phyloP scores from a whole-genome alignment of 495 filamentous ascomycete genomes.

The Aspergillus nanangensis region DNA sequence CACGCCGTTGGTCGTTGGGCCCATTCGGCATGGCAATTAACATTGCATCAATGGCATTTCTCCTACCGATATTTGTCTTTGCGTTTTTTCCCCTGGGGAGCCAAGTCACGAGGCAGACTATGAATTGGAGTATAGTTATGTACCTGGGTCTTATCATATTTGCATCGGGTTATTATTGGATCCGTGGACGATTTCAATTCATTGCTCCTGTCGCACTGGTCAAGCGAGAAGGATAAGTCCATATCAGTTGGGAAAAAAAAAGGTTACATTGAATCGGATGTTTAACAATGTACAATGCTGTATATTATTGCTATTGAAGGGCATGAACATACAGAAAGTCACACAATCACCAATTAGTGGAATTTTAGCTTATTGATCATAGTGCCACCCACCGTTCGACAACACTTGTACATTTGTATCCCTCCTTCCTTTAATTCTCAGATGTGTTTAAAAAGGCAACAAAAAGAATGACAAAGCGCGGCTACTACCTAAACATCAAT shows the following conservation, averaged over 20 bases:
- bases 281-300: neutral
- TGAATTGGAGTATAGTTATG: constrained; percentile 49
- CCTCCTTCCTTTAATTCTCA: too few relatives aligned
- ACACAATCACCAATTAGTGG: too few relatives aligned
- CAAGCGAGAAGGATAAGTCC: constrained; percentile 34
- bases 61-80: constrained; percentile 48
- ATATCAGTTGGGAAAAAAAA: too few relatives aligned
- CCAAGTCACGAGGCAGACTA: constrained; percentile 32
- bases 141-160: constrained; percentile 41
- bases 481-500: too few relatives aligned
- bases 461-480: too few relatives aligned
- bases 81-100: constrained; percentile 47
- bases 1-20: constrained; percentile 47
- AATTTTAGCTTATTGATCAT: too few relatives aligned
- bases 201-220: constrained; percentile 40
- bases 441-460: too few relatives aligned
- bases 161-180: constrained; percentile 41
- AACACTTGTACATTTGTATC: too few relatives aligned
- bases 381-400: too few relatives aligned
- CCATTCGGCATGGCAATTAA: constrained; percentile 46
- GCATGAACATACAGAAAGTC: too few relatives aligned
- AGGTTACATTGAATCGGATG: neutral
- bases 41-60: constrained; percentile 30
- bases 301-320: neutral
- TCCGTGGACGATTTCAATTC: constrained; percentile 38